These are phyloP conservation scores for Acanthamoeba royreba DNA, from an alignment of 208 protist genomes.

Conservation along the genomic window DNA sequence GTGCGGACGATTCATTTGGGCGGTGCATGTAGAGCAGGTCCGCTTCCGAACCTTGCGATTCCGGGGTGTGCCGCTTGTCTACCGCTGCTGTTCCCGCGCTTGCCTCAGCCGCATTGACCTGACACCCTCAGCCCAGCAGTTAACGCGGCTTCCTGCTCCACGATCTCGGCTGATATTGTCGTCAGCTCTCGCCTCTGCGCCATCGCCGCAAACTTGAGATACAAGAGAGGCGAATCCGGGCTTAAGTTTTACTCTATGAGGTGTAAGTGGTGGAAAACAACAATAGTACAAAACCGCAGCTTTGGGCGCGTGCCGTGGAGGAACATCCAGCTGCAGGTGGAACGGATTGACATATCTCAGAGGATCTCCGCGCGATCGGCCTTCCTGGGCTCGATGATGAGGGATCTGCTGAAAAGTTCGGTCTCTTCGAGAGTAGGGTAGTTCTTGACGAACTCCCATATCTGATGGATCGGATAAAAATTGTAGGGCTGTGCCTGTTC, in stretches of 20 bases:
- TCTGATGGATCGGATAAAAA: slow-evolving; percentile 37
- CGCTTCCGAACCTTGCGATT: background rate
- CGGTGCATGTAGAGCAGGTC: background rate
- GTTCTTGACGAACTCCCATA: background rate
- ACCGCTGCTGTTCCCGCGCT: background rate
- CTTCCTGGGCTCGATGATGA: background rate
- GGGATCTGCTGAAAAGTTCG: background rate
- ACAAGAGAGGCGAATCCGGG: too few species aligned
- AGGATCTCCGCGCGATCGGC: slow-evolving; percentile 32
- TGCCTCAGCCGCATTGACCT: background rate
- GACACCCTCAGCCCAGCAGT: too few species aligned
- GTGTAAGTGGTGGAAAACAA: too few species aligned
- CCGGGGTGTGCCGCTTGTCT: background rate
- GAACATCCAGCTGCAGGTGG: too few species aligned
- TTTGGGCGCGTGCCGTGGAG: too few species aligned
- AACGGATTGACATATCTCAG: background rate
- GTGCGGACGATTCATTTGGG: background rate
- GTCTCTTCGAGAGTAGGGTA: background rate
- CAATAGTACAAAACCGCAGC: too few species aligned
- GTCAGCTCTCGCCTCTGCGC: too few species aligned
- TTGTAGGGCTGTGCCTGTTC: slow-evolving; percentile 1
- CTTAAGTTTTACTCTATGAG: too few species aligned
- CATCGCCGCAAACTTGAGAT: too few species aligned
- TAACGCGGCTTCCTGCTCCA: too few species aligned
- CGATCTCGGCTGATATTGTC: too few species aligned